These are phyloP conservation scores for Diaporthe eres DNA, from an alignment of 2,329 filamentous ascomycete genomes.

Conservation along the genomic window DNA sequence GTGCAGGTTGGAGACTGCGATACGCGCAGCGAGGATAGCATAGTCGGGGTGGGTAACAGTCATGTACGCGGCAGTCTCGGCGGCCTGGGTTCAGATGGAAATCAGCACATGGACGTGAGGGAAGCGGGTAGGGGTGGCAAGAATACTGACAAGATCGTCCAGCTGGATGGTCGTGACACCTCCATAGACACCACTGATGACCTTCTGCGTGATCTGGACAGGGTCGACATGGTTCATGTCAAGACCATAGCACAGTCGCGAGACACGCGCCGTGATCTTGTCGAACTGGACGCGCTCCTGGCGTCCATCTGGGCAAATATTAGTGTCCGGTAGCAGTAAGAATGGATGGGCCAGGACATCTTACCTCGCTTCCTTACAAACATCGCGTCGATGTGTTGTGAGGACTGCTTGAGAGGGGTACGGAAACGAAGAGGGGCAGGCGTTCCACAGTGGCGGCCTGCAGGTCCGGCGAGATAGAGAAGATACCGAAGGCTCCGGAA, in stretches of 20 bases:
- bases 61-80: constrained; percentile 99
- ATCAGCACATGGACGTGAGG: constrained; percentile 21
- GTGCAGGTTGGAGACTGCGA: constrained; percentile 99
- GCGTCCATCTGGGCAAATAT: constrained; percentile 81
- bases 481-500: background rate
- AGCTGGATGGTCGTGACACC: constrained; percentile 97
- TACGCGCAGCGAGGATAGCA: constrained; percentile 96
- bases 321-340: background rate
- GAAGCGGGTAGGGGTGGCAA: background rate
- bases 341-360: constrained; percentile 47
- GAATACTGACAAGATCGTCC: constrained; percentile 86
- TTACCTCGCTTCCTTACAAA: constrained; percentile 75
- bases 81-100: constrained; percentile 73
- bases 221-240: constrained; percentile 96
- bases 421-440: constrained; percentile 31
- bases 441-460: constrained; percentile 28
- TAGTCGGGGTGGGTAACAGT: constrained; percentile 99
- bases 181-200: constrained; percentile 99
- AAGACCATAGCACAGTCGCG: constrained; percentile 95
- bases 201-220: constrained; percentile 98
- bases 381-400: constrained; percentile 59
- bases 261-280: constrained; percentile 99
- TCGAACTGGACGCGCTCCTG: constrained; percentile 99
- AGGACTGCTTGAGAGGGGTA: constrained; percentile 11
- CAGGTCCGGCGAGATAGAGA: constrained; percentile 4